Percentiles rank a stretch among this genome's conserved stretches.
Evolutionary conservation across 1,284 basidiomycete genomes (phyloP).

Genomic region (Sporisorium iseilematis-ciliati): DNA sequence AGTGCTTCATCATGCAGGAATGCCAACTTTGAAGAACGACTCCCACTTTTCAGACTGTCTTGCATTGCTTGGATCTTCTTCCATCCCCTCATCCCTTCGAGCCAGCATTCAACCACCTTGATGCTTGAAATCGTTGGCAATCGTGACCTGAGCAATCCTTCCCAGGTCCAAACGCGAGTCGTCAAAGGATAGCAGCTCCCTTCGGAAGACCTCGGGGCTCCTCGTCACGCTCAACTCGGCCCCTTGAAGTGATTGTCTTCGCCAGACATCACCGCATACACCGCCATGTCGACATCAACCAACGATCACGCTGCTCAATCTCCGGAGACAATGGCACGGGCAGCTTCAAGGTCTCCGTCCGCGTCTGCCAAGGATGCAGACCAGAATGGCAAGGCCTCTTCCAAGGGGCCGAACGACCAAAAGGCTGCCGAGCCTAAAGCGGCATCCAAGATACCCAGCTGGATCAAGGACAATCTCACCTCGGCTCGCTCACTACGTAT

Average conservation of each 20-base stretch:
- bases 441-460: conserved; percentile 37
- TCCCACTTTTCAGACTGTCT: no score
- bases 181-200: neutral
- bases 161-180: no score
- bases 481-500: conserved; percentile 44
- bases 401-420: neutral
- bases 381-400: neutral
- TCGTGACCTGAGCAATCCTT: no score
- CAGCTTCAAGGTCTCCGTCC: neutral
- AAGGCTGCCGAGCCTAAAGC: neutral
- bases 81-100: no score
- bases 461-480: conserved; percentile 49
- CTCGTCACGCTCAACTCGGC: neutral
- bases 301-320: conserved; percentile 2
- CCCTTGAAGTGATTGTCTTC: neutral
- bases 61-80: no score
- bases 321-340: neutral
- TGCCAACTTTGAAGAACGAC: no score
- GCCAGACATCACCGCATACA: neutral
- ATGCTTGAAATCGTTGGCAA: no score
- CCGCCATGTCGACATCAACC: conserved; percentile 13
- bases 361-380: neutral
- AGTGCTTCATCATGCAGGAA: no score
- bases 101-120: no score
- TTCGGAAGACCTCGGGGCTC: neutral